Evolutionary conservation across 2,329 filamentous ascomycete species (phyloP).

Genomic region (Neocatenulostroma microsporum): DNA sequence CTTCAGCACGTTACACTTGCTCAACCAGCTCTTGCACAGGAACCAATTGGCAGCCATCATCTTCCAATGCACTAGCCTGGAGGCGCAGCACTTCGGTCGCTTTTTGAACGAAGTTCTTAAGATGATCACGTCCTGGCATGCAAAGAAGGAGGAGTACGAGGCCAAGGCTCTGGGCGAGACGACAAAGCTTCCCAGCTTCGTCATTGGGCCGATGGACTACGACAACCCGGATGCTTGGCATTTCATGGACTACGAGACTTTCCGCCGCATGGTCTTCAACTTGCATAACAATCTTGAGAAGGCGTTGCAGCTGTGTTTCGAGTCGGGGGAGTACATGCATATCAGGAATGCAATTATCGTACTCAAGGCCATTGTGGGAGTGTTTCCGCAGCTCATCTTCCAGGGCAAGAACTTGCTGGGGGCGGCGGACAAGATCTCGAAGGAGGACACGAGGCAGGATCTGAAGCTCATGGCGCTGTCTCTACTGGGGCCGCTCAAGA

Average conservation of each 20-base stretch:
- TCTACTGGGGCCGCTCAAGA: conserved; percentile 61
- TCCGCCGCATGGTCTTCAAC: conserved; percentile 74
- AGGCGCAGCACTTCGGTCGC: conserved; percentile 86
- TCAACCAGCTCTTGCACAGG: conserved; percentile 75
- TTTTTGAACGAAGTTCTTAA: conserved; percentile 77
- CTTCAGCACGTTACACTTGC: conserved; percentile 77
- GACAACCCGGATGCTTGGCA: conserved; percentile 52
- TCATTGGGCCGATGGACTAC: conserved; percentile 56
- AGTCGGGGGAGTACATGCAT: conserved; percentile 88
- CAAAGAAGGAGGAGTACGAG: conserved; percentile 66
- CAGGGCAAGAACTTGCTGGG: conserved; percentile 66
- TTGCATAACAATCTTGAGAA: conserved; percentile 81
- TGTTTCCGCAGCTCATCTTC: conserved; percentile 84
- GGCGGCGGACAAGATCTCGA: conserved; percentile 55
- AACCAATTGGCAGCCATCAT: conserved; percentile 75
- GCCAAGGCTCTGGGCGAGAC: conserved; percentile 69
- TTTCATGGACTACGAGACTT: conserved; percentile 77
- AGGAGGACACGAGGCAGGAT: conserved; percentile 59
- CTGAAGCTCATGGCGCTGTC: conserved; percentile 66
- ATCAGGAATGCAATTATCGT: conserved; percentile 92
- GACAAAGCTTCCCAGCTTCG: conserved; percentile 71
- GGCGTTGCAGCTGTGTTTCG: conserved; percentile 74
- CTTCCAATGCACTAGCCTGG: conserved; percentile 80
- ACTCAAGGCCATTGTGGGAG: conserved; percentile 68
- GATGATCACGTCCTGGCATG: conserved; percentile 79